These are phyloP conservation scores for Bipolaris gigantea DNA, from an alignment of 2,329 filamentous ascomycete genomes.

Conservation along the genomic window DNA sequence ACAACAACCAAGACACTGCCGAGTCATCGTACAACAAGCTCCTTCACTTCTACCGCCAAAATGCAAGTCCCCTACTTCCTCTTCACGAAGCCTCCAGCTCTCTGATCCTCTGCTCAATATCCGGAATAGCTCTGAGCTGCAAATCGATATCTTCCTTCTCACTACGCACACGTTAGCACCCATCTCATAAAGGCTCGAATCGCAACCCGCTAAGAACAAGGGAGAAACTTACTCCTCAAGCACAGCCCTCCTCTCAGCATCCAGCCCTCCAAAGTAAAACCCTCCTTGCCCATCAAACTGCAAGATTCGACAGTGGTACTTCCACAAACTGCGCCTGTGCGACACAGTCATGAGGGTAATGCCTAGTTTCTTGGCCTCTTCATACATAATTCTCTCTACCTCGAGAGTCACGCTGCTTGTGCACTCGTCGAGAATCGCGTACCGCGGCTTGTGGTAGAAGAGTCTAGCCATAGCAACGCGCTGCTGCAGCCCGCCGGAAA, in stretches of 20 bases:
- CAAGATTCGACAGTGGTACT: conserved; percentile 90
- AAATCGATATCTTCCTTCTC: conserved; percentile 94
- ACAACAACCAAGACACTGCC: neutral
- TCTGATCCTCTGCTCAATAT: conserved; percentile 79
- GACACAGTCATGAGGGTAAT: conserved; percentile 97
- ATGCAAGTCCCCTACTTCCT: neutral
- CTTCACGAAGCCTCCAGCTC: conserved; percentile 62
- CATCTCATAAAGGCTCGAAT: neutral
- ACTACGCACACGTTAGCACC: conserved; percentile 42
- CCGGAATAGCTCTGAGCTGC: conserved; percentile 79
- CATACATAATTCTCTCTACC: conserved; percentile 95
- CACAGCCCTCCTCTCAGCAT: conserved; percentile 80
- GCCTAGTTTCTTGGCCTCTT: conserved; percentile 85
- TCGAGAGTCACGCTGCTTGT: conserved; percentile 94
- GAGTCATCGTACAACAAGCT: neutral
- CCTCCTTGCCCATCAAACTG: conserved; percentile 96
- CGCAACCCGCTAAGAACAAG: too few relatives aligned
- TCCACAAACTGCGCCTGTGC: conserved; percentile 89
- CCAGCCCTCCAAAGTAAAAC: conserved; percentile 85
- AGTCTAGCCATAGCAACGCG: conserved; percentile 94
- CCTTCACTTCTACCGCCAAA: neutral
- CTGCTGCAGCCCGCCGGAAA: conserved; percentile 91
- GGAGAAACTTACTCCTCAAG: conserved; percentile 71
- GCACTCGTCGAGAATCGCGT: conserved; percentile 96
- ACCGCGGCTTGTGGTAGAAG: conserved; percentile 90